A percentile compares a stretch with the other conserved stretches of the same genome.
Conservation (phyloP, 1,139 yeast genomes). For the Hyphopichia fennica region DNA sequence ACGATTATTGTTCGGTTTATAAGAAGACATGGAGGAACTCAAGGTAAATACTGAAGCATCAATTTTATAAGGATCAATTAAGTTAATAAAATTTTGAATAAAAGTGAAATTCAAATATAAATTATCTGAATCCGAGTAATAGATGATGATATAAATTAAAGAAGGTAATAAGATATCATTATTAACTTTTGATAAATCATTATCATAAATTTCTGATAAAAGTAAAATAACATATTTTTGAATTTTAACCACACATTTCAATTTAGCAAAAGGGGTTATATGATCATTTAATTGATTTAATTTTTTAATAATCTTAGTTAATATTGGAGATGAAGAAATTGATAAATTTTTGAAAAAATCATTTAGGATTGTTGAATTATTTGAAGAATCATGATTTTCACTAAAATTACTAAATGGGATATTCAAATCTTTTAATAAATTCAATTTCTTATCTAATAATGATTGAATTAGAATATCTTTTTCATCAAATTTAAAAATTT, state of each 20-base stretch:
- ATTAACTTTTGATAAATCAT: constrained; percentile 24
- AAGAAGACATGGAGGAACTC: constrained; percentile 21
- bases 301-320: constrained; percentile 6
- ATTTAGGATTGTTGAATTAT: constrained; percentile 11
- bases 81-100: constrained; percentile 36
- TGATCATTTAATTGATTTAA: constrained; percentile 9
- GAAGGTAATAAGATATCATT: constrained; percentile 43
- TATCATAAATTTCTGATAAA: constrained; percentile 18
- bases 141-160: constrained; percentile 36
- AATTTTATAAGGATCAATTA: constrained; percentile 32
- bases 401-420: constrained; percentile 32
- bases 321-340: background rate
- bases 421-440: constrained; percentile 21
- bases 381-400: constrained; percentile 15
- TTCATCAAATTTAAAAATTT: constrained; percentile 41
- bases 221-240: constrained; percentile 32
- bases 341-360: constrained; percentile 18
- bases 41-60: constrained; percentile 12
- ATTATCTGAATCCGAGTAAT: constrained; percentile 21
- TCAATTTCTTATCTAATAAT: constrained; percentile 36
- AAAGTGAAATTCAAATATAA: constrained; percentile 39
- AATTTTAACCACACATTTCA: constrained; percentile 26
- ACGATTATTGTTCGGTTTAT: constrained; percentile 7
- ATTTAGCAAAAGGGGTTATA: constrained; percentile 36
- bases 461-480: constrained; percentile 39